A percentile compares a stretch with the other conserved stretches of the same genome.
phyloP scores from a whole-genome alignment of 805 yeast species.

The Yamadazyma paraphyllophila region DNA sequence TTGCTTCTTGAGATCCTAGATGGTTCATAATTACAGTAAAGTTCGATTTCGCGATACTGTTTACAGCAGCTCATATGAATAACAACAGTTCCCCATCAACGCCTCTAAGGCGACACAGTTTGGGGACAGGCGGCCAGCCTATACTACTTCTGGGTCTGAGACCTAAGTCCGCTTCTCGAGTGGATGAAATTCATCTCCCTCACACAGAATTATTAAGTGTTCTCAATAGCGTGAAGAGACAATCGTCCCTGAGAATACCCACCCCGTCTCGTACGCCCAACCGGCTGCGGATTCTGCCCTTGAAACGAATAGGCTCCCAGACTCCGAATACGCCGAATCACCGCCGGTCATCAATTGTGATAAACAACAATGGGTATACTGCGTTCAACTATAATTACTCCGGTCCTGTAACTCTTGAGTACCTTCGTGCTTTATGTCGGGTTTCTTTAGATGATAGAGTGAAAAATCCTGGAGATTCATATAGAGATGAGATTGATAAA shows the following conservation, averaged over 20 bases:
- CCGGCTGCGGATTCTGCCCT: too few species aligned
- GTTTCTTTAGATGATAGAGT: slow-evolving; percentile 18
- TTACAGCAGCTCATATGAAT: not conserved
- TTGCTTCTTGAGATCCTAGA: not conserved
- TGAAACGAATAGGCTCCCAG: too few species aligned
- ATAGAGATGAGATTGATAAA: not conserved
- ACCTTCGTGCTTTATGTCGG: slow-evolving; percentile 33
- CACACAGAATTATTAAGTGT: slow-evolving; percentile 3
- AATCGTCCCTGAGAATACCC: not conserved
- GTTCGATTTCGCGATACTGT: not conserved
- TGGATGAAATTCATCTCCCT: slow-evolving; percentile 9
- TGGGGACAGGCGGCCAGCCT: not conserved
- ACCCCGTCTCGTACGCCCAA: too few species aligned
- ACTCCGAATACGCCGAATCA: too few species aligned
- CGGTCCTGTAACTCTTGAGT: slow-evolving; percentile 27
- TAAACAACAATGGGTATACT: slow-evolving; percentile 18
- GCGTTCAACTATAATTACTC: slow-evolving; percentile 19
- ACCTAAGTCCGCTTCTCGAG: slow-evolving; percentile 4
- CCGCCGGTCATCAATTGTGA: slow-evolving; percentile 22
- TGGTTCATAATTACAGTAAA: slow-evolving; percentile 6
- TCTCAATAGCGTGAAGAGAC: slow-evolving; percentile 1
- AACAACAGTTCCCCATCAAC: too few species aligned
- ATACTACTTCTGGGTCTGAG: too few species aligned
- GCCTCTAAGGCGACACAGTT: not conserved
- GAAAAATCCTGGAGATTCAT: not conserved